Base-by-base conservation (phyloP, 208 protist genomes). In the Trypanosoma mega region DNA sequence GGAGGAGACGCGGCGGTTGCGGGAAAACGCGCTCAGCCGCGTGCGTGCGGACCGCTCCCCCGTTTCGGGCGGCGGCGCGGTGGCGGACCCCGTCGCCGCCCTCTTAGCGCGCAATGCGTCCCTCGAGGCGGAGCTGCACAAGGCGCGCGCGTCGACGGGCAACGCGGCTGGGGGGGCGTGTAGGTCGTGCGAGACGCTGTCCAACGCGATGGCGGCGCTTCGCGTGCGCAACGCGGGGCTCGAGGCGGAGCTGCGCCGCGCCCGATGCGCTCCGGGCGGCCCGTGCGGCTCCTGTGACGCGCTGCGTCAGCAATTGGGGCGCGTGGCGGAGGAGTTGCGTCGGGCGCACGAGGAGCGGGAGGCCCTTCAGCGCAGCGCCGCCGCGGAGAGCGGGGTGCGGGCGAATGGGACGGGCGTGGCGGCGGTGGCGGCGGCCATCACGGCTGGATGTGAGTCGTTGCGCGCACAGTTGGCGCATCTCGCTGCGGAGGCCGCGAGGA, bases 151-250 rank as follows among this genome's bases (percentile, higher is more conserved):
- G n/a, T n/a, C n/a, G n/a, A n/a, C n/a, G n/a, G n/a, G n/a, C n/a
- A n/a, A n/a, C n/a, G n/a, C n/a, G n/a, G n/a, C n/a, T n/a, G n/a
- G n/a, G n/a, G n/a, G n/a, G n/a, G n/a, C n/a, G n/a, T n/a, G n/a
- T n/a, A n/a, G n/a, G n/a, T n/a, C n/a, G n/a, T n/a, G n/a, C n/a
- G n/a, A n/a, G n/a, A n/a, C n/a, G n/a, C n/a, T n/a, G n/a, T n/a
- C n/a, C n/a, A n/a, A n/a, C n/a, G n/a, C n/a, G n/a, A 44, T 92
- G 49, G 76, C 77, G 29, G 75, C 82, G 49, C 66, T 92, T 20
- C 72, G 73, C n/a, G 72, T 67, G 47, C 72, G 72, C 14, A 92
- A 86, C 56, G 59, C 30, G 2, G 50, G 68, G 18, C 58, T 86
- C 21, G 69, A 80, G 44, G 39, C 55, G 24, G 74, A 82, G 53